Conservation (phyloP, 495 filamentous ascomycete species). For the Neurospora sp. region DNA sequence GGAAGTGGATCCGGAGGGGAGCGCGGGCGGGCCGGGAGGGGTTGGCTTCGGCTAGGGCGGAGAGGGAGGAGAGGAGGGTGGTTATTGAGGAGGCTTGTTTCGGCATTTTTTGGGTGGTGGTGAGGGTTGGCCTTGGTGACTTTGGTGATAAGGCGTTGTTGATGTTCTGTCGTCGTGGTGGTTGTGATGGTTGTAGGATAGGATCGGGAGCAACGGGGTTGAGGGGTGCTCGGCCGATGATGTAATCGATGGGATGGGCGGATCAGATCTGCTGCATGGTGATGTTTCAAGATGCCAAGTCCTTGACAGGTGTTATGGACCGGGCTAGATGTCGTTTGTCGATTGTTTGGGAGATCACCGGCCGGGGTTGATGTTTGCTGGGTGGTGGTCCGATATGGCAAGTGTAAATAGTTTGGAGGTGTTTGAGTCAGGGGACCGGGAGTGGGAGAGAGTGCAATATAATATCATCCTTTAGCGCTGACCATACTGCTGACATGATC, state of each 20-base stretch:
- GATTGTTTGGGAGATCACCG: background rate
- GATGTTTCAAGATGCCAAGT: background rate
- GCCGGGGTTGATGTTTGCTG: background rate
- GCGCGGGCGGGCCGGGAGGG: background rate
- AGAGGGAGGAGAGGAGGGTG: slow-evolving; percentile 10
- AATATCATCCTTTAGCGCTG: background rate
- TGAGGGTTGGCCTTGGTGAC: slow-evolving; percentile 2
- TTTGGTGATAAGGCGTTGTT: background rate
- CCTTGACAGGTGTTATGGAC: background rate
- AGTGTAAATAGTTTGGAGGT: background rate
- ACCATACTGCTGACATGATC: background rate
- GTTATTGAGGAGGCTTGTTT: slow-evolving; percentile 10
- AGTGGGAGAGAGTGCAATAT: background rate
- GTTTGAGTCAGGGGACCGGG: background rate
- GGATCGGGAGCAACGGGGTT: background rate
- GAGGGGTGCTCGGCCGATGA: background rate
- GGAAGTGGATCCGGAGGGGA: slow-evolving; percentile 20
- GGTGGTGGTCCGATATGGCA: background rate
- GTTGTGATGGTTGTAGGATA: background rate
- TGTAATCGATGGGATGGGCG: background rate
- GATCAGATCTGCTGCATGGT: background rate
- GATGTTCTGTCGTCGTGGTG: background rate
- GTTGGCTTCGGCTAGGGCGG: slow-evolving; percentile 4
- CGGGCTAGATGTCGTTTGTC: background rate
- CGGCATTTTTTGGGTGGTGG: slow-evolving; percentile 6